These are phyloP conservation scores for Ogataea dorogensis DNA, from an alignment of 805 yeast genomes.

Conservation along the genomic window DNA sequence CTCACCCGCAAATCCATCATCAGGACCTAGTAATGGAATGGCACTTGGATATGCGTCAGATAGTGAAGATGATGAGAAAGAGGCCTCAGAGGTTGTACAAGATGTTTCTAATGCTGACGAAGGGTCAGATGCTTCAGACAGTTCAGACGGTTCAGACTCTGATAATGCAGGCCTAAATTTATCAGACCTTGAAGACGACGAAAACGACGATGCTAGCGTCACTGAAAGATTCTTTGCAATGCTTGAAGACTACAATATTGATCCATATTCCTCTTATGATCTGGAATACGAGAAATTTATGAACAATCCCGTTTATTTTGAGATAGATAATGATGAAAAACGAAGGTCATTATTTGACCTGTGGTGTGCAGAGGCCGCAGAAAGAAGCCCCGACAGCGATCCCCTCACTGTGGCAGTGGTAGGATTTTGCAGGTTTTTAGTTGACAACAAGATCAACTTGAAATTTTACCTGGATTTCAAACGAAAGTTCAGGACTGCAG, in stretches of 20 bases:
- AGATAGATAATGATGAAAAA: conserved; percentile 18
- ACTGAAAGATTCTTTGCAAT: conserved; percentile 16
- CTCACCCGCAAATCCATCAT: too few species aligned
- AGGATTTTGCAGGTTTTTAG: conserved; percentile 12
- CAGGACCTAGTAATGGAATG: conserved; percentile 2
- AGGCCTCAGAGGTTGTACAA: neutral
- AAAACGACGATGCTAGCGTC: conserved; percentile 2
- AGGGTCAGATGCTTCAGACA: too few species aligned
- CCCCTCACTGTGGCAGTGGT: conserved; percentile 9
- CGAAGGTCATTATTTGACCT: conserved; percentile 24
- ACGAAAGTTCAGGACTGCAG: conserved; percentile 17
- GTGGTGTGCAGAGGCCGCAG: conserved; percentile 20
- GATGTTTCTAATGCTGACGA: neutral
- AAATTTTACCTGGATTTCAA: conserved; percentile 32
- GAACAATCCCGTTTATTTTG: conserved; percentile 24
- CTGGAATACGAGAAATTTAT: conserved; percentile 22
- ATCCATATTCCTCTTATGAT: conserved; percentile 27
- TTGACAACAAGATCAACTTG: conserved; percentile 11
- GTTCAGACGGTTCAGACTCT: conserved; percentile 3
- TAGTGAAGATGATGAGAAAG: conserved; percentile 4
- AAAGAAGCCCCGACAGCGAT: conserved; percentile 5
- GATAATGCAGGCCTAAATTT: conserved; percentile 17
- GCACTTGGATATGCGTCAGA: conserved; percentile 6
- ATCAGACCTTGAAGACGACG: conserved; percentile 19
- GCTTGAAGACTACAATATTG: conserved; percentile 14